phyloP scores from a whole-genome alignment of 2,329 filamentous ascomycete genomes.

The Calonectria ilicicola region DNA sequence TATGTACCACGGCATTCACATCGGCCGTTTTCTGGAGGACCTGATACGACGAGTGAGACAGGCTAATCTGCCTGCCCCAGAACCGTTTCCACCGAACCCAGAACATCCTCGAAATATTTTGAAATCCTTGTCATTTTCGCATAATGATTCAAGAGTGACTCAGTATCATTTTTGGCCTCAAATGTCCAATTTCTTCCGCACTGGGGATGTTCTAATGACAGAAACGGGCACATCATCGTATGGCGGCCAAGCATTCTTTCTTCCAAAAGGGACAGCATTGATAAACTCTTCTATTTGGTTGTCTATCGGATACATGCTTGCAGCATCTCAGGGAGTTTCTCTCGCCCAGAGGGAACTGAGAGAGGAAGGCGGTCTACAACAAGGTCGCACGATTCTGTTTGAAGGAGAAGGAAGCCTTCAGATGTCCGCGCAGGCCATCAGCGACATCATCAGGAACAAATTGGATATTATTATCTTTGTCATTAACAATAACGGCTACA shows the following conservation, averaged over 20 bases:
- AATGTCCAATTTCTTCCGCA: background rate
- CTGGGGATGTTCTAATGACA: background rate
- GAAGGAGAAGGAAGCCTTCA: conserved; percentile 23
- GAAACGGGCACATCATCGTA: conserved; percentile 5
- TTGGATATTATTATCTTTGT: conserved; percentile 19
- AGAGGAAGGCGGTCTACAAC: background rate
- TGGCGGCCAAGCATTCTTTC: conserved; percentile 8
- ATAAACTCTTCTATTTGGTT: conserved; percentile 16
- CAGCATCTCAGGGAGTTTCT: background rate
- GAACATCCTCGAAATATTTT: background rate
- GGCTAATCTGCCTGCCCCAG: background rate
- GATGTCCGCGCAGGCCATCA: conserved; percentile 19
- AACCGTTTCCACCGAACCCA: background rate
- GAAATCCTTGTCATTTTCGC: background rate
- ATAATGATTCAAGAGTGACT: background rate
- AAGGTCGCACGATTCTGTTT: conserved; percentile 11
- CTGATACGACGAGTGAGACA: background rate
- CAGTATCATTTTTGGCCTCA: background rate
- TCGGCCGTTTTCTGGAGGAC: background rate
- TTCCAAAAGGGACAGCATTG: background rate
- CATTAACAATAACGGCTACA: conserved; percentile 19
- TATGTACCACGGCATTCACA: background rate
- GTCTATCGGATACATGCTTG: conserved; percentile 15
- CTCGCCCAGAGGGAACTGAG: background rate
- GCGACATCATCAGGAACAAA: conserved; percentile 18